phyloP scores from a whole-genome alignment of 768 basidiomycete species.

The Tricholoma matsutake region DNA sequence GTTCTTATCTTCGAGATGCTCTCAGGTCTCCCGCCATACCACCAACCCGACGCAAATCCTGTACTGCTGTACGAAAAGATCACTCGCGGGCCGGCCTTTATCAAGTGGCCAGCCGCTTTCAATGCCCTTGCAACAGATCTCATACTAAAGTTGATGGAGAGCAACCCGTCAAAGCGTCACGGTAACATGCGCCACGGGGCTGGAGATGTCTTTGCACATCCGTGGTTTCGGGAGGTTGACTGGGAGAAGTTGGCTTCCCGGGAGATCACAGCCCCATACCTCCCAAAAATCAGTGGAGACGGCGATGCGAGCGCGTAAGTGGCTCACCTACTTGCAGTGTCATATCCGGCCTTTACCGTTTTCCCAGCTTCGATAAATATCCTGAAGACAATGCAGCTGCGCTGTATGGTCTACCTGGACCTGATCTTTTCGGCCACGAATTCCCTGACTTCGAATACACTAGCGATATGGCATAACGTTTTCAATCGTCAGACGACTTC shows the following conservation, averaged over 20 bases:
- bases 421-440: conserved; percentile 60
- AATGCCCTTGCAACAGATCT: conserved; percentile 82
- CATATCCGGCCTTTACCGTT: conserved; percentile 11
- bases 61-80: conserved; percentile 92
- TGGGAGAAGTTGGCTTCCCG: conserved; percentile 78
- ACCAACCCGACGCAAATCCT: conserved; percentile 81
- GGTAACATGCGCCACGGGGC: conserved; percentile 89
- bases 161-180: conserved; percentile 82
- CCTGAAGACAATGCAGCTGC: conserved; percentile 68
- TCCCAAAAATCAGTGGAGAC: conserved; percentile 88
- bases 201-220: conserved; percentile 88
- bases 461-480: conserved; percentile 14
- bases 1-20: conserved; percentile 98
- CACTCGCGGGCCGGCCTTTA: conserved; percentile 63
- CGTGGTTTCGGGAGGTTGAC: conserved; percentile 93
- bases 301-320: conserved; percentile 94
- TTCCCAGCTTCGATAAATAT: conserved; percentile 67
- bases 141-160: conserved; percentile 87
- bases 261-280: conserved; percentile 93
- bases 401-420: conserved; percentile 53
- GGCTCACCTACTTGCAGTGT: background rate
- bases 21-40: conserved; percentile 92
- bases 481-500: background rate
- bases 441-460: conserved; percentile 86
- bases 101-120: conserved; percentile 75